These are phyloP conservation scores for Sugiyamaella chiloensis DNA, from an alignment of 805 yeast species.

Conservation along the genomic window DNA sequence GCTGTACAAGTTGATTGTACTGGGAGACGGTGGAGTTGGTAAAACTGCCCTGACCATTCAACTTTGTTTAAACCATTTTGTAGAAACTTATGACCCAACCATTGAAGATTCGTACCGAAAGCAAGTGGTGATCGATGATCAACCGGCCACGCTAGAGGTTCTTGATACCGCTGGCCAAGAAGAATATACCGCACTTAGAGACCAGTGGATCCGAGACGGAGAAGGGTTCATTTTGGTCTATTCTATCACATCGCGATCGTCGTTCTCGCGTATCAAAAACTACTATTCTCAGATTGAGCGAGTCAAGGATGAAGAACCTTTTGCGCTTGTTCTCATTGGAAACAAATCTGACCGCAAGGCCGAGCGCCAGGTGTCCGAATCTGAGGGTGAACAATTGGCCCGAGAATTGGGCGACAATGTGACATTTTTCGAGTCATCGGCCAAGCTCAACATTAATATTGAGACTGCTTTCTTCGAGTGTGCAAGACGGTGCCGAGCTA, in stretches of 20 bases:
- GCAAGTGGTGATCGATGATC: constrained; percentile 77
- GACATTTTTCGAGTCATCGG: constrained; percentile 86
- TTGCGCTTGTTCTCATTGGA: constrained; percentile 87
- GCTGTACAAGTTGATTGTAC: constrained; percentile 81
- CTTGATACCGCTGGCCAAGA: constrained; percentile 95
- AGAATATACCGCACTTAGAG: constrained; percentile 69
- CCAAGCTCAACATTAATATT: constrained; percentile 87
- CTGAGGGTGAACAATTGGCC: constrained; percentile 81
- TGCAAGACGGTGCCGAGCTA: constrained; percentile 70
- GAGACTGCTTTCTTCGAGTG: constrained; percentile 71
- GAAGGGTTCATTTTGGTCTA: constrained; percentile 90
- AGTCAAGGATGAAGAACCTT: constrained; percentile 53
- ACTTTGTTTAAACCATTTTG: constrained; percentile 77
- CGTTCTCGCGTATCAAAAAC: constrained; percentile 78
- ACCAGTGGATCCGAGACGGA: constrained; percentile 90
- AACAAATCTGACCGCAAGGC: constrained; percentile 78
- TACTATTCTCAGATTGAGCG: constrained; percentile 77
- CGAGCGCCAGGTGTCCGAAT: constrained; percentile 72
- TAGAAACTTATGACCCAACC: constrained; percentile 97
- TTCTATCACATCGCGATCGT: constrained; percentile 77
- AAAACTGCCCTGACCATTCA: constrained; percentile 95
- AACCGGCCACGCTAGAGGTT: constrained; percentile 73
- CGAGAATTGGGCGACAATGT: constrained; percentile 50
- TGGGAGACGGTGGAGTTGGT: constrained; percentile 99
- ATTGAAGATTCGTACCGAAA: constrained; percentile 71